A percentile compares a stretch with the other conserved stretches of the same genome.
Evolutionary conservation across 768 basidiomycete genomes (phyloP).

Genomic region (Lenzites betulinus): DNA sequence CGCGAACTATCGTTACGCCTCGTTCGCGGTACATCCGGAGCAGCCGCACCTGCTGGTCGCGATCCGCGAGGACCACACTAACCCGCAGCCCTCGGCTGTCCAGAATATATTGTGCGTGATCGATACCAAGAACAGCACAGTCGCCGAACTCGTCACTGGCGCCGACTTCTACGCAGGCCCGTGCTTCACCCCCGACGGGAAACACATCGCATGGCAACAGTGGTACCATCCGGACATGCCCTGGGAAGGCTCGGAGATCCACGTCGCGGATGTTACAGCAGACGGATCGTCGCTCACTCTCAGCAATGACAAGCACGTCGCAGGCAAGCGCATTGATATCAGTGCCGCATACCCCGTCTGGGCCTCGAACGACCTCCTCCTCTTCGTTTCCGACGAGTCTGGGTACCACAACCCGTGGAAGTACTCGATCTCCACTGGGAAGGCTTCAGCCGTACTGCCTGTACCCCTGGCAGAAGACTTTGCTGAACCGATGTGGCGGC

Average conservation of each 20-base stretch:
- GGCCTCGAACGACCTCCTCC: conserved; percentile 53
- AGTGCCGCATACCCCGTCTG: conserved; percentile 63
- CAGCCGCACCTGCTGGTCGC: conserved; percentile 57
- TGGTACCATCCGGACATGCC: conserved; percentile 76
- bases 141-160: conserved; percentile 52
- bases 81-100: conserved; percentile 49
- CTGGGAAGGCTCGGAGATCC: conserved; percentile 65
- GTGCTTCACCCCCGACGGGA: conserved; percentile 60
- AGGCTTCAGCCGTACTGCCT: conserved; percentile 42
- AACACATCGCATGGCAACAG: conserved; percentile 58
- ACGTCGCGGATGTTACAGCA: conserved; percentile 50
- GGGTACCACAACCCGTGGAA: conserved; percentile 72
- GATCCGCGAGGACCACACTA: conserved; percentile 72
- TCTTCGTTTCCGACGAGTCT: conserved; percentile 65
- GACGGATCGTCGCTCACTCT: conserved; percentile 33
- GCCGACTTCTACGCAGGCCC: conserved; percentile 75
- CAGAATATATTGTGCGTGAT: conserved; percentile 61
- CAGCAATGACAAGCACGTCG: conserved; percentile 45
- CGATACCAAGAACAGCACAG: conserved; percentile 44
- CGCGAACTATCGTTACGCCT: conserved; percentile 59
- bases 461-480: conserved; percentile 56
- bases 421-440: conserved; percentile 41
- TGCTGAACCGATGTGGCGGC: conserved; percentile 54
- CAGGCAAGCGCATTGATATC: conserved; percentile 51
- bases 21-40: conserved; percentile 59